Base-by-base conservation (phyloP, 805 yeast genomes). In the Yarrowia deformans region DNA sequence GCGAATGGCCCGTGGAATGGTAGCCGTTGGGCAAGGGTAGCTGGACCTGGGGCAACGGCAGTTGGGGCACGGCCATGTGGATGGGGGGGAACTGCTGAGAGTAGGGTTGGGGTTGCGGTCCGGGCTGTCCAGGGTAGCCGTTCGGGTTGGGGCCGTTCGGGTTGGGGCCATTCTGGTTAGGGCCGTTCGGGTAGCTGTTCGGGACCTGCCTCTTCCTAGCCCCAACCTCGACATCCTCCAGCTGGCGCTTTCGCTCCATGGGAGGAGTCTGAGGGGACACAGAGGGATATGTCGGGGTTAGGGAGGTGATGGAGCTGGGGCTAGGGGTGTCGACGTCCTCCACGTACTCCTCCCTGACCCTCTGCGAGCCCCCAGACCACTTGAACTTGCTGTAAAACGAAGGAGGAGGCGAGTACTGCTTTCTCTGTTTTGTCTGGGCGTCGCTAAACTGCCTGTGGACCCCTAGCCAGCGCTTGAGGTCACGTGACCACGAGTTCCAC, bases 401-500 rank as follows among this genome's bases (percentile, higher is more conserved):
- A 0, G 66, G 66, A 8, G 66, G 66, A 2, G 66, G 66, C 32
- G 66, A 60, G 52, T 60, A 60, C 14, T 35, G 52, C 32, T 60
- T 45, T 9, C 66, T 39, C 52, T 56, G 63, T 12, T 55, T 39
- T 1, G 29, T 29, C 32, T 32, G 52, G 18, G 42, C 29, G 12
- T 60, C 42, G 12, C 35, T 35, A 14, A 35, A 48, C 39, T 48
- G 56, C 8, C 29, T 48, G 48, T 63, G 68, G 0, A 63, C 68
- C 2, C 39, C 23, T 3, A 63, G 29, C 68, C 68, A 63, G 1
- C 48, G 34, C 10, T 49, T 63, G 39, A 63, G 56, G 56, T 63
- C 68, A 0, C 56, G 55, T 3, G 56, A 48, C 75, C 78, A 79
- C 19, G 29, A 49, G 29, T 40, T 50, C 81, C 81, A 79, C 18